A percentile compares a stretch with the other conserved stretches of the same genome.
Conservation (phyloP, 495 filamentous ascomycete genomes). For the Antarctomyces pellizariae region DNA sequence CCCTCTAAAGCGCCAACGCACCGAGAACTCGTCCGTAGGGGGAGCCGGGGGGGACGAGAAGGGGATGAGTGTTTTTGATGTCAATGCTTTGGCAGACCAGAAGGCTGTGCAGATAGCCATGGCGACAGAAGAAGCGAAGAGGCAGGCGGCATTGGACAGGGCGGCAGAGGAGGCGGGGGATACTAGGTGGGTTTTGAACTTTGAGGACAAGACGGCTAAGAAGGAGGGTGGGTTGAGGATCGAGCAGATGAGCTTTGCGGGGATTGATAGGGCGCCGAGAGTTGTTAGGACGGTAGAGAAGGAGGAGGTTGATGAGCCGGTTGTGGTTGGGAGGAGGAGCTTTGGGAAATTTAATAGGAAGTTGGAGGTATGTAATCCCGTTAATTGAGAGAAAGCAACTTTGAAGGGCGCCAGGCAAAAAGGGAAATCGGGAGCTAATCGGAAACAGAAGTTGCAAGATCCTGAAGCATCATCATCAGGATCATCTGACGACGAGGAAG, state of each 20-base stretch:
- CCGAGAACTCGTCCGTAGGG: conserved; percentile 9
- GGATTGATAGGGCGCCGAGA: conserved; percentile 14
- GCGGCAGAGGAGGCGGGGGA: conserved; percentile 58
- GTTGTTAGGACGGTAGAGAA: conserved; percentile 3
- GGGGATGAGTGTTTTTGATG: conserved; percentile 8
- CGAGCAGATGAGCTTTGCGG: conserved; percentile 20
- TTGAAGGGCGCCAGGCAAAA: conserved; percentile 5
- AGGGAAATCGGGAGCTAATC: conserved; percentile 1
- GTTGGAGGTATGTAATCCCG: conserved; percentile 12
- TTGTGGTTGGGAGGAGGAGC: conserved; percentile 19
- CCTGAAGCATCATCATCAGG: conserved; percentile 14
- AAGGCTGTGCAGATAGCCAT: conserved; percentile 40
- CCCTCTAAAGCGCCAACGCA: conserved; percentile 31
- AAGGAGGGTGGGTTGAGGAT: conserved; percentile 11
- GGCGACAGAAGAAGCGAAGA: conserved; percentile 51
- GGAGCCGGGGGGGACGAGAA: conserved; percentile 4
- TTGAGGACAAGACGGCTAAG: conserved; percentile 14
- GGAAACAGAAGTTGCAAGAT: conserved; percentile 8
- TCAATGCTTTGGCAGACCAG: conserved; percentile 18
- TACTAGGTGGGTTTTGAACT: conserved; percentile 64
- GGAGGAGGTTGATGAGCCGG: conserved; percentile 7
- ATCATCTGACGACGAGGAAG: conserved; percentile 16
- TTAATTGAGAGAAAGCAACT: conserved; percentile 5
- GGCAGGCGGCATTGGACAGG: conserved; percentile 41
- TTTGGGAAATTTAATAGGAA: conserved; percentile 19